These are phyloP conservation scores for Prototheca cutis DNA, from an alignment of 163 green algal species.

Conservation along the genomic window DNA sequence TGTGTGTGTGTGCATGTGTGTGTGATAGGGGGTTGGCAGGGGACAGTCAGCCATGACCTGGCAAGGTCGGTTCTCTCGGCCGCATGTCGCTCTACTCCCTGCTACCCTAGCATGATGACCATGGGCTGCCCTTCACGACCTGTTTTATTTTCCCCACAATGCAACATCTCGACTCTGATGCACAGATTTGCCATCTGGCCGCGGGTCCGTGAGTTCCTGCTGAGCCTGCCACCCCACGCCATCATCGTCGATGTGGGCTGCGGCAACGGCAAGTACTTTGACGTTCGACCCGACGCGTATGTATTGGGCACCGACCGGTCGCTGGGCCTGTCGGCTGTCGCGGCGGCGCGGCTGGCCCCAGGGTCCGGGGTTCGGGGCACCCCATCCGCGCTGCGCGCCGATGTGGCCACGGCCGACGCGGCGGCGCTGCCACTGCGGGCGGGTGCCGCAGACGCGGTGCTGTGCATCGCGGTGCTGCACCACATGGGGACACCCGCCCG, in stretches of 20 bases:
- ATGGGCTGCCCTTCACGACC: too few species aligned
- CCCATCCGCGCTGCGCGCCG: constrained; percentile 38
- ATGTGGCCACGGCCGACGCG: constrained; percentile 77
- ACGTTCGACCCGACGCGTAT: constrained; percentile 57
- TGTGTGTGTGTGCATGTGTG: too few species aligned
- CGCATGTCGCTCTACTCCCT: too few species aligned
- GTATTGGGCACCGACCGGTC: constrained; percentile 69
- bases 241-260: constrained; percentile 87
- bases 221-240: constrained; percentile 43
- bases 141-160: neutral
- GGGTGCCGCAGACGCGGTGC: constrained; percentile 62
- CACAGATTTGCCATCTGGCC: constrained; percentile 13
- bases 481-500: constrained; percentile 70
- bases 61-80: too few species aligned
- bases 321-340: constrained; percentile 46
- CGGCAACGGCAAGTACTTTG: constrained; percentile 96
- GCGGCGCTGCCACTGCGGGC: constrained; percentile 64
- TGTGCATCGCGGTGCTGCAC: constrained; percentile 96
- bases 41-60: too few species aligned
- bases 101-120: too few species aligned
- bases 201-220: constrained; percentile 68
- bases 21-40: neutral
- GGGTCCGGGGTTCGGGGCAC: neutral
- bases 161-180: neutral
- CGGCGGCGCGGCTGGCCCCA: constrained; percentile 21